Percentiles rank a stretch among this genome's conserved stretches.
Evolutionary conservation across 2,329 filamentous ascomycete species (phyloP).

Genomic region (Chrysoporthe deuterocubensis): DNA sequence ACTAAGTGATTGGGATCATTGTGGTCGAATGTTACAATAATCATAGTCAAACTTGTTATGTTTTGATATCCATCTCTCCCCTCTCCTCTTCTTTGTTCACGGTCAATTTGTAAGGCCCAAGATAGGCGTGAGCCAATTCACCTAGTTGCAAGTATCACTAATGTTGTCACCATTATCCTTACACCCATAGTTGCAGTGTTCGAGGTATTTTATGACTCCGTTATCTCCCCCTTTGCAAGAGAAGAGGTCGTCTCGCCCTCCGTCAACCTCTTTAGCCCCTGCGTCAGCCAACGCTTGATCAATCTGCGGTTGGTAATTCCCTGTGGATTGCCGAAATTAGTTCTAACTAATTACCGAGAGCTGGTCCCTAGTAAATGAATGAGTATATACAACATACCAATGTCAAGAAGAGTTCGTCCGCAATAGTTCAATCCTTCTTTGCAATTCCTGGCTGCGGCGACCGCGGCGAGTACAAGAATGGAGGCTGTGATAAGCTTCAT

Average conservation of each 20-base stretch:
- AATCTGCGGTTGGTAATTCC: constrained; percentile 3
- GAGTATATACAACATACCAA: neutral
- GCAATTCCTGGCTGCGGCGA: constrained; percentile 1
- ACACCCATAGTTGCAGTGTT: constrained; percentile 3
- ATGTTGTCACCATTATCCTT: neutral
- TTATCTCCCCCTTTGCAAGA: neutral
- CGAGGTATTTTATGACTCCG: constrained; percentile 1
- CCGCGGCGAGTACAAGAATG: neutral
- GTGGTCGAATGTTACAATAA: no score
- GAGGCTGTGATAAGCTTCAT: neutral
- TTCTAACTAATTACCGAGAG: no score
- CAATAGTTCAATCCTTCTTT: constrained; percentile 8
- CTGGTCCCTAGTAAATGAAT: neutral
- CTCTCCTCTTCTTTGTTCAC: no score
- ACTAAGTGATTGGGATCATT: no score
- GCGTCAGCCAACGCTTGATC: constrained; percentile 3
- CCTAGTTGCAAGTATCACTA: constrained; percentile 1
- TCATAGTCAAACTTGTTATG: no score
- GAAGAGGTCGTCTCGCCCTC: constrained; percentile 1
- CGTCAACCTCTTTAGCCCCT: neutral
- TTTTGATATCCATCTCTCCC: no score
- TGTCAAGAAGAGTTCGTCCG: constrained; percentile 1
- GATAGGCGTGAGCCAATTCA: no score
- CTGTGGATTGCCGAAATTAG: neutral
- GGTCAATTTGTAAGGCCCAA: no score